Conservation (phyloP, 768 basidiomycete genomes). For the Gelatoporia subvermispora region DNA sequence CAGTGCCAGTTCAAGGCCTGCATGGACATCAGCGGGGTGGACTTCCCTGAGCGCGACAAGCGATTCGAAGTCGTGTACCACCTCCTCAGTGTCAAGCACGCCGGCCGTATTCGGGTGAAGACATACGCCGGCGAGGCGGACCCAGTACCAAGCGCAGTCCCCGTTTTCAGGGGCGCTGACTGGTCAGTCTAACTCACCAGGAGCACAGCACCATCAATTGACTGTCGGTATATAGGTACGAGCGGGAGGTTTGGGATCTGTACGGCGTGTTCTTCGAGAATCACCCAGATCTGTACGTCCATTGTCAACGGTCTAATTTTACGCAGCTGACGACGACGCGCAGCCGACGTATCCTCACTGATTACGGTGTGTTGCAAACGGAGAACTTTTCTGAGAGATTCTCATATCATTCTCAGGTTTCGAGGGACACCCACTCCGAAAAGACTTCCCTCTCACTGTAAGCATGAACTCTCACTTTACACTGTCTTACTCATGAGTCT, state of each 20-base stretch:
- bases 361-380: constrained; percentile 64
- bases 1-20: constrained; percentile 91
- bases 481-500: not conserved
- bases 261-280: constrained; percentile 94
- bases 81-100: constrained; percentile 73
- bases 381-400: constrained; percentile 3
- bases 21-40: constrained; percentile 94
- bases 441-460: constrained; percentile 97
- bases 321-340: not conserved
- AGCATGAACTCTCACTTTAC: constrained; percentile 21
- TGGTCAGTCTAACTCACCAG: constrained; percentile 52
- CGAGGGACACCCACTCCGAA: constrained; percentile 94
- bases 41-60: constrained; percentile 89
- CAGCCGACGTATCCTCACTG: constrained; percentile 94
- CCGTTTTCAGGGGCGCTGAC: constrained; percentile 86
- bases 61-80: constrained; percentile 98
- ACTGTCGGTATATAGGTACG: constrained; percentile 64
- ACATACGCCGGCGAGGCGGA: constrained; percentile 94
- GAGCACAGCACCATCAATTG: not conserved
- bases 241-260: constrained; percentile 97
- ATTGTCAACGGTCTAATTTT: too few relatives aligned
- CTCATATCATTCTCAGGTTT: constrained; percentile 51
- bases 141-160: constrained; percentile 77
- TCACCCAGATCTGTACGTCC: constrained; percentile 89
- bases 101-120: constrained; percentile 90